phyloP scores from a whole-genome alignment of 345 rosid species.

The Populus deltoides region DNA sequence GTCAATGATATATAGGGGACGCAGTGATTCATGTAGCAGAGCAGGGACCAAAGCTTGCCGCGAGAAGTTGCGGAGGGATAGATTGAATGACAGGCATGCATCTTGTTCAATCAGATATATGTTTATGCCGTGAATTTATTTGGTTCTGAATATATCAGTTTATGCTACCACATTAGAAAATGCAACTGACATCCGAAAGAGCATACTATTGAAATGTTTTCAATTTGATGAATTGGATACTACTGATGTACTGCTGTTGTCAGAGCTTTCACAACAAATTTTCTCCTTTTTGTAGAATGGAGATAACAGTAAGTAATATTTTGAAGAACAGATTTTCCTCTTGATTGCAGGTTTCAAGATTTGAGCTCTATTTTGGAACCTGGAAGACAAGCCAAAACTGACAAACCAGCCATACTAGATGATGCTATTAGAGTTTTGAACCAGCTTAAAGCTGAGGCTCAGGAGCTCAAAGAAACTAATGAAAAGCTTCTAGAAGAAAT shows the following conservation, averaged over 20 bases:
- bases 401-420: conserved; percentile 29
- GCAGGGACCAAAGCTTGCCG: conserved; percentile 31
- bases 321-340: background rate
- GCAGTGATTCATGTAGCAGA: conserved; percentile 17
- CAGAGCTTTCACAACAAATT: background rate
- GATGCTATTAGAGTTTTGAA: conserved; percentile 31
- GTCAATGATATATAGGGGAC: conserved; percentile 15
- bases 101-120: background rate
- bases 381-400: conserved; percentile 27
- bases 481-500: conserved; percentile 27
- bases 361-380: conserved; percentile 31
- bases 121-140: background rate
- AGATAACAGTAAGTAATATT: background rate
- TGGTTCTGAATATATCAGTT: background rate
- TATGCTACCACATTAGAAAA: background rate
- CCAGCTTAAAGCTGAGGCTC: conserved; percentile 24
- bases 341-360: conserved; percentile 30
- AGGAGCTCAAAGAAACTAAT: conserved; percentile 31
- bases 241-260: background rate
- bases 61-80: conserved; percentile 33
- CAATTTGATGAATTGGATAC: background rate
- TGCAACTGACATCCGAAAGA: background rate
- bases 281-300: background rate
- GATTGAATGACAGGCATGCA: conserved; percentile 30
- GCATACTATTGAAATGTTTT: background rate